These are phyloP conservation scores for Ceratobasidium theobromae DNA, from an alignment of 1,284 basidiomycete genomes.

Conservation along the genomic window DNA sequence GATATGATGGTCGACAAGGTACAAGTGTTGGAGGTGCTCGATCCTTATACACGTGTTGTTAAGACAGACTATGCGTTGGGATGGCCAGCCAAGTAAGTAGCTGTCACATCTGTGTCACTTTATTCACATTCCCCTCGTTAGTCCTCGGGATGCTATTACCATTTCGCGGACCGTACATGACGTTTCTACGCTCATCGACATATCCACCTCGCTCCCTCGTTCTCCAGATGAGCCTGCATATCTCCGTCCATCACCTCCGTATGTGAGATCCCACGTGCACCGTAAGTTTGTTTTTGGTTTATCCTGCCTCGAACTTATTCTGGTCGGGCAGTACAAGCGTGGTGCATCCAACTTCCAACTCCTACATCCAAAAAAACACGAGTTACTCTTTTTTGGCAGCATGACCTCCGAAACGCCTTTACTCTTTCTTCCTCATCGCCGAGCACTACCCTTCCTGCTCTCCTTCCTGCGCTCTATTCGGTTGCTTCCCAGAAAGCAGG, in stretches of 20 bases:
- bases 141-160: constrained; percentile 89
- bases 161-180: constrained; percentile 85
- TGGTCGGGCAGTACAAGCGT: constrained; percentile 77
- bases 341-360: constrained; percentile 75
- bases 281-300: constrained; percentile 49
- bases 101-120: constrained; percentile 38
- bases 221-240: constrained; percentile 91
- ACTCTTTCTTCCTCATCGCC: constrained; percentile 49
- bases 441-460: constrained; percentile 69
- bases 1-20: constrained; percentile 89
- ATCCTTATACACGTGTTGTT: constrained; percentile 79
- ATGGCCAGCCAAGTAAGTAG: constrained; percentile 90
- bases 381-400: constrained; percentile 93
- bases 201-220: constrained; percentile 93
- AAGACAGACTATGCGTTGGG: constrained; percentile 91
- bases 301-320: background rate
- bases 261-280: constrained; percentile 87
- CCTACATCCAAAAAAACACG: constrained; percentile 52
- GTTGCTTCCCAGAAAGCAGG: constrained; percentile 71
- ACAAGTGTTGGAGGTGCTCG: constrained; percentile 82
- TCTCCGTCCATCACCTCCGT: constrained; percentile 90
- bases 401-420: constrained; percentile 61
- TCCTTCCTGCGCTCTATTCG: constrained; percentile 78
- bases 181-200: constrained; percentile 81
- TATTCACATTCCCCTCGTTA: constrained; percentile 43